A percentile compares a stretch with the other conserved stretches of the same genome.
phyloP scores from a whole-genome alignment of 352 stramenopile genomes.

The Phytophthora capsici region DNA sequence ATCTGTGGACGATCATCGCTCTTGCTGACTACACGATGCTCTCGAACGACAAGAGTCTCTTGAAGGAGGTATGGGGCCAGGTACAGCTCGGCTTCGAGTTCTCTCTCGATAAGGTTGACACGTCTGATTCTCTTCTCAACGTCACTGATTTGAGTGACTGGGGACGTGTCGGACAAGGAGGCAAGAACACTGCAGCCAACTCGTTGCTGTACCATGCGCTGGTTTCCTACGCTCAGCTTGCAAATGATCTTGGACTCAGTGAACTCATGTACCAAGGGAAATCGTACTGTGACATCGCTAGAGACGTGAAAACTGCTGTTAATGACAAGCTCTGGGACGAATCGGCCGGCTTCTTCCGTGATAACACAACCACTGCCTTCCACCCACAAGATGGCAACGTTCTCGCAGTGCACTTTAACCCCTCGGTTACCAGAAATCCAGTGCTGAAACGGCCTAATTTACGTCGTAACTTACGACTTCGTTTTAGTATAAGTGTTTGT shows the following conservation, averaged over 20 bases:
- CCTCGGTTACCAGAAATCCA: too few species aligned
- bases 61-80: constrained; percentile 30
- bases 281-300: constrained; percentile 24
- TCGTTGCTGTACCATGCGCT: constrained; percentile 40
- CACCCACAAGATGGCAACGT: constrained; percentile 40
- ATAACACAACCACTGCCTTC: constrained; percentile 39
- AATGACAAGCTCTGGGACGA: constrained; percentile 41
- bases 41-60: constrained; percentile 17
- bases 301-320: constrained; percentile 27
- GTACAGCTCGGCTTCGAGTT: constrained; percentile 31
- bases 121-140: constrained; percentile 27
- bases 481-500: too few species aligned
- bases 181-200: constrained; percentile 46
- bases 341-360: constrained; percentile 22
- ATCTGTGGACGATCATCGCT: constrained; percentile 44
- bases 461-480: too few species aligned
- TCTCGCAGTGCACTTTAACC: constrained; percentile 35
- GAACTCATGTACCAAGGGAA: constrained; percentile 17
- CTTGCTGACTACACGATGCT: constrained; percentile 38
- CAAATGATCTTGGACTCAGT: constrained; percentile 12
- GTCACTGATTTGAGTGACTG: constrained; percentile 37
- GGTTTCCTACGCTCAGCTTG: constrained; percentile 7
- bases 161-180: constrained; percentile 36
- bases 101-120: constrained; percentile 36
- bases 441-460: too few species aligned